Percentiles rank a stretch among this genome's conserved stretches.
These are phyloP conservation scores for Aureococcus anophagefferens DNA, from an alignment of 108 stramenopile genomes.

Conservation along the genomic window DNA sequence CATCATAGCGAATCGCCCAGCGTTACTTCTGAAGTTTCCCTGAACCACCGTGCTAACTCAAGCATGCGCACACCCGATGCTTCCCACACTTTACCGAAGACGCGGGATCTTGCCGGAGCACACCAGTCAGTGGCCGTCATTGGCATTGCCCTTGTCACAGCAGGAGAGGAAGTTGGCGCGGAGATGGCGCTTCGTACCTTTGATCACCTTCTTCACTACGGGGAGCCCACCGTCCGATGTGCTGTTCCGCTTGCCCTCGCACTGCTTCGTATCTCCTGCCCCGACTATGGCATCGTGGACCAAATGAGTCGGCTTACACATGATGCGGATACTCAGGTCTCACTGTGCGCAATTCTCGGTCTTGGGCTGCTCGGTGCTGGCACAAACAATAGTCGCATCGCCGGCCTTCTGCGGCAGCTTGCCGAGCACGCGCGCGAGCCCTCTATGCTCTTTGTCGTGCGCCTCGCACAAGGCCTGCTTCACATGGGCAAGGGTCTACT, in stretches of 20 bases:
- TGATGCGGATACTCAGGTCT: slow-evolving; percentile 84
- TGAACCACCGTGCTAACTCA: slow-evolving; percentile 6
- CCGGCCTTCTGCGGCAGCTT: slow-evolving; percentile 87
- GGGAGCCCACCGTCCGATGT: slow-evolving; percentile 89
- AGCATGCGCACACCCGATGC: too few relatives aligned
- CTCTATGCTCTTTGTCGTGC: slow-evolving; percentile 87
- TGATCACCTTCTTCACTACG: slow-evolving; percentile 98
- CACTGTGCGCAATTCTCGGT: slow-evolving; percentile 85
- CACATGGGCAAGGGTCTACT: slow-evolving; percentile 98
- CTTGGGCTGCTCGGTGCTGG: slow-evolving; percentile 94
- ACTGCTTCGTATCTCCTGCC: slow-evolving; percentile 81
- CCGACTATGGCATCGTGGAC: slow-evolving; percentile 93
- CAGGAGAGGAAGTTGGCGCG: slow-evolving; percentile 93
- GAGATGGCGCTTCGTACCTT: slow-evolving; percentile 95
- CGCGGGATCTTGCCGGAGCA: neutral
- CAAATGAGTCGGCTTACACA: slow-evolving; percentile 92
- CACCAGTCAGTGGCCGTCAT: slow-evolving; percentile 79
- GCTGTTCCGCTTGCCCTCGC: slow-evolving; percentile 93
- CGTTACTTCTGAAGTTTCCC: too few relatives aligned
- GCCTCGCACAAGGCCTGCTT: slow-evolving; percentile 94
- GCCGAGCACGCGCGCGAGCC: slow-evolving; percentile 92
- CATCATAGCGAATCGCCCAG: too few relatives aligned
- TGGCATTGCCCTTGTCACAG: slow-evolving; percentile 88
- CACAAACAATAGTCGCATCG: slow-evolving; percentile 96
- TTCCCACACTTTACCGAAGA: too few relatives aligned